Evolutionary conservation across 176 grass and related monocot species (phyloP), one percentile per base, ranked within the genome.

Genomic region (Areca catechu): DNA sequence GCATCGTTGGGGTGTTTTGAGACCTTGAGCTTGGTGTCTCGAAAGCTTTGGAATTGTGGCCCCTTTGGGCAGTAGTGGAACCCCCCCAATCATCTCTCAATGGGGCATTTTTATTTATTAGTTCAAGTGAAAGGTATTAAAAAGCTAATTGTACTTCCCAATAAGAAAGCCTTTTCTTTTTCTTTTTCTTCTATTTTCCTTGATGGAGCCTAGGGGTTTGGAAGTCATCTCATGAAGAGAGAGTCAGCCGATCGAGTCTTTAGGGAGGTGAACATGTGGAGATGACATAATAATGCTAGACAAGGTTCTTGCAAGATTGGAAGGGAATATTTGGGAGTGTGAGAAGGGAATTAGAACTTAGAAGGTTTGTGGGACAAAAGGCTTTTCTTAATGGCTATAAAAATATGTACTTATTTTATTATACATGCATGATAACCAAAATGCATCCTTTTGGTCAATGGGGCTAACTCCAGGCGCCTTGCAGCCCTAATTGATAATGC

Each of bases 311-410:
- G 52, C 72, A 80, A 67, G 82, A 86, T 89, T 85, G 80, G 75
- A 49, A 85, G 20, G 76, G 82, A 90, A 90, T 90, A 84, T 95
- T 90, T 84, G 86, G 83, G 83, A 34, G 66, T 48, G 65, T 79
- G 84, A 63, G 73, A 76, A 83, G 64, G 51, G 73, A 79, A 79
- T 79, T 79, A 72, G 70, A 53, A 61, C 68, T 77, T 63, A 61
- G 80, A 81, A 55, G 50, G 57, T 51, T 64, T 77, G 53, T 65
- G 57, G 54, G 15, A 51, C 23, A 56, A 56, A 28, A 4, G 29
- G 54, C 65, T 71, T 79, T 70, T 78, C 74, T 53, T 74, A 74
- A 74, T 56, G 49, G 37, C 22, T 69, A 73, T 43, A 2, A 43
- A 43, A 14, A 43, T 14, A 14, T 43, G 9, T 12, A 12, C 34